Evolutionary conservation across 2,329 filamentous ascomycete genomes (phyloP).

Genomic region (Alternaria solani): DNA sequence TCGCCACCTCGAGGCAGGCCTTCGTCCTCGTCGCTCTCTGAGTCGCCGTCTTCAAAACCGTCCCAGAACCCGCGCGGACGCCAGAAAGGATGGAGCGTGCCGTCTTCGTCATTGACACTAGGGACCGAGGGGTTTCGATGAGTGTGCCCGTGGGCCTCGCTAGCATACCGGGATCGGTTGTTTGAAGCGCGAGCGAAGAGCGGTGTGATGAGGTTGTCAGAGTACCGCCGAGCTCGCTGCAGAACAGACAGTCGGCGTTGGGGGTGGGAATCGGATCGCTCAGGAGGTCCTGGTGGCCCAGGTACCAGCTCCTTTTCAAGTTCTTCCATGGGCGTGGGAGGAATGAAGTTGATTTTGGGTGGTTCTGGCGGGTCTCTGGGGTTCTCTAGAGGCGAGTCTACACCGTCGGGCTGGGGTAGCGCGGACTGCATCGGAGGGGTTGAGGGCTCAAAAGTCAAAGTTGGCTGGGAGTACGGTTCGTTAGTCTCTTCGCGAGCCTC

Average conservation of each 20-base stretch:
- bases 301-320: slow-evolving; percentile 52
- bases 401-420: slow-evolving; percentile 32
- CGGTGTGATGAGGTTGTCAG: slow-evolving; percentile 54
- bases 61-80: slow-evolving; percentile 70
- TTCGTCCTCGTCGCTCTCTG: slow-evolving; percentile 46
- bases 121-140: slow-evolving; percentile 35
- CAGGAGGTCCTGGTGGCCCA: slow-evolving; percentile 37
- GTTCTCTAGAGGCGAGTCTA: slow-evolving; percentile 67
- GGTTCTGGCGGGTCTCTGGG: slow-evolving; percentile 66
- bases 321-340: slow-evolving; percentile 61
- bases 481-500: slow-evolving; percentile 14
- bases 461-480: slow-evolving; percentile 31
- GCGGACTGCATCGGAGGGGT: slow-evolving; percentile 47
- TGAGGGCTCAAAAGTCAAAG: slow-evolving; percentile 45
- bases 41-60: slow-evolving; percentile 56
- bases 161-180: slow-evolving; percentile 33
- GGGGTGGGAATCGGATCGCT: slow-evolving; percentile 46
- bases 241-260: slow-evolving; percentile 52
- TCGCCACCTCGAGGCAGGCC: slow-evolving; percentile 57
- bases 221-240: slow-evolving; percentile 57
- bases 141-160: slow-evolving; percentile 30
- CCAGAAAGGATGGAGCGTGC: slow-evolving; percentile 68
- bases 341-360: slow-evolving; percentile 64
- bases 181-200: slow-evolving; percentile 47
- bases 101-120: slow-evolving; percentile 51